Evolutionary conservation across 164 flowering plant genomes (phyloP), one percentile per base, ranked within the genome.

Genomic region (Taxillus chinensis): DNA sequence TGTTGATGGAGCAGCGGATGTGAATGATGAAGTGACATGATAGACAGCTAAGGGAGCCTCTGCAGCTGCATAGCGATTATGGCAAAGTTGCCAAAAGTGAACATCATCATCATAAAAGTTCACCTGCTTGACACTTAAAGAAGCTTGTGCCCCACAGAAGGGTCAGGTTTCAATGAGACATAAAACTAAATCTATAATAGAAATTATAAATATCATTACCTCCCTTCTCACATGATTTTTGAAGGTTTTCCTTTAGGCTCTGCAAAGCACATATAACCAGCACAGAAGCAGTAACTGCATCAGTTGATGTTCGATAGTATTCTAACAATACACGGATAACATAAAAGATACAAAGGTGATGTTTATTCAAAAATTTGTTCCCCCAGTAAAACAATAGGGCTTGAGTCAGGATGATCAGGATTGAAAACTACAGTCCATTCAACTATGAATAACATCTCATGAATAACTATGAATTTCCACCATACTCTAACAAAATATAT

Each of bases 201-300:
- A 12, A 64, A 16, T 53, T 17, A 41, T 42, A 71, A 46, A 65
- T 66, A 63, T 57, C n/a, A 59, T 68, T 78, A 93, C 98, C 98
- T 93, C 70, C 97, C 99, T 55, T 97, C 99, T 13, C 93, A 86
- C 53, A 93, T 90, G 66, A 96, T 95, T 70, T 93, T 97, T 5
- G 97, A 83, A 5, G 99, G 92, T 68, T 93, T 93, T 55, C 85
- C 96, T 79, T 67, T 90, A 42, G 84, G 49, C 52, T 89, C 99
- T 90, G 64, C 14, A 46, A 68, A 71, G 14, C 68, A 74, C 43
- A 65, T n/a, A 50, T 50, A 17, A 54, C 53, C 60, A 58, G 48
- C 17, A 56, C 16, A 37, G 41, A 2, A 14, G 38, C 13, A 45
- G 48, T 61, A 65, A 43, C 57, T 17, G 15, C 6, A 54, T 17